These are phyloP conservation scores for Tirmania nivea DNA, from an alignment of 495 filamentous ascomycete species.

Conservation along the genomic window DNA sequence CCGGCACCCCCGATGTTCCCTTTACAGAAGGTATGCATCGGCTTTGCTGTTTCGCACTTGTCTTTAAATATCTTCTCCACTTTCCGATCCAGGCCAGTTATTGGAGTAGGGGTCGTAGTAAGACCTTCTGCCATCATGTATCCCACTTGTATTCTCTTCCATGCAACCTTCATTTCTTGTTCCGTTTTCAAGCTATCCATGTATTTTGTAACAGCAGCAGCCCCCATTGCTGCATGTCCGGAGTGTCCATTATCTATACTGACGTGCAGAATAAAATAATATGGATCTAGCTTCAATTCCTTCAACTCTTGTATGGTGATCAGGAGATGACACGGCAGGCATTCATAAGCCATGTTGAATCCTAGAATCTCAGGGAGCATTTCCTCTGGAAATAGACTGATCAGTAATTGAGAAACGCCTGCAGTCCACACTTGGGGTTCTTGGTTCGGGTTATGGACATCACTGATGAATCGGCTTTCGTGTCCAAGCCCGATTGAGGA, in stretches of 20 bases:
- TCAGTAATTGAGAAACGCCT: conserved; percentile 26
- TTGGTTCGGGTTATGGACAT: conserved; percentile 18
- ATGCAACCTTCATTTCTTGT: conserved; percentile 18
- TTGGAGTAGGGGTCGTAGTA: conserved; percentile 11
- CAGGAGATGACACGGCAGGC: conserved; percentile 24
- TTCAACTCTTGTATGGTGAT: conserved; percentile 24
- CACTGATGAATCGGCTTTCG: conserved; percentile 20
- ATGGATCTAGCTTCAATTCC: conserved; percentile 25
- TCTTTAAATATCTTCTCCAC: conserved; percentile 7
- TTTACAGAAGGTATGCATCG: conserved; percentile 12
- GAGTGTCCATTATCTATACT: conserved; percentile 30
- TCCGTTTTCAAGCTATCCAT: conserved; percentile 20
- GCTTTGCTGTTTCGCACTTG: conserved; percentile 6
- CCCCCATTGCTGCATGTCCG: conserved; percentile 29
- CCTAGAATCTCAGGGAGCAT: conserved; percentile 33
- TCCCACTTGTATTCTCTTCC: conserved; percentile 29
- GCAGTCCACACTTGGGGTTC: conserved; percentile 24
- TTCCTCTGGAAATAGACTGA: conserved; percentile 28
- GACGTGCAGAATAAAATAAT: conserved; percentile 31
- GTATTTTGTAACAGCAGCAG: conserved; percentile 22
- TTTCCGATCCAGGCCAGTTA: conserved; percentile 4
- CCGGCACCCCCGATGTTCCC: conserved; percentile 12
- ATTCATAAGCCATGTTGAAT: conserved; percentile 31
- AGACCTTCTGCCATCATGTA: conserved; percentile 23
- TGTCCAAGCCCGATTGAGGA: conserved; percentile 10